A percentile compares a stretch with the other conserved stretches of the same genome.
Conservation (phyloP, 1,139 yeast genomes). For the Hanseniaspora uvarum region DNA sequence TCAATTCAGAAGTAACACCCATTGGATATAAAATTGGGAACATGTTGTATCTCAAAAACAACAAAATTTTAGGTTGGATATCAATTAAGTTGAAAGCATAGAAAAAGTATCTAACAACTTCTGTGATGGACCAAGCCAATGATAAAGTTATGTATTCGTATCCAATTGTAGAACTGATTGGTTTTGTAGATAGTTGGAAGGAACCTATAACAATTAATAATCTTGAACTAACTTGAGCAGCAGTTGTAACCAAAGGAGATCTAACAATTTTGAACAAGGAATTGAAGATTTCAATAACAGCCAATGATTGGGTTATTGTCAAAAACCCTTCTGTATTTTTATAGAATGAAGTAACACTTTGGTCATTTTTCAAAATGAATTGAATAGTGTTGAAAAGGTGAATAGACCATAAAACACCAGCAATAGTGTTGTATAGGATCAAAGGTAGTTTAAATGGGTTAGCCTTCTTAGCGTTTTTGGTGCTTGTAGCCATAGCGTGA, state of each 20-base stretch:
- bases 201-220: conserved; percentile 76
- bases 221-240: conserved; percentile 78
- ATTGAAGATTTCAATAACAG: conserved; percentile 71
- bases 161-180: conserved; percentile 33
- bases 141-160: conserved; percentile 58
- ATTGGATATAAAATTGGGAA: conserved; percentile 78
- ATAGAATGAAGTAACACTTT: conserved; percentile 33
- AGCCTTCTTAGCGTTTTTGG: not conserved
- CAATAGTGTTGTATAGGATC: conserved; percentile 51
- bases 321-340: conserved; percentile 50
- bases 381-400: conserved; percentile 42
- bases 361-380: conserved; percentile 32
- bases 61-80: conserved; percentile 30
- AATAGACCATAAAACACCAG: conserved; percentile 59
- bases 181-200: conserved; percentile 59
- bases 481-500: too few species aligned
- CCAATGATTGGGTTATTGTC: conserved; percentile 68
- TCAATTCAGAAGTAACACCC: conserved; percentile 79
- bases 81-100: conserved; percentile 61
- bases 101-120: conserved; percentile 75
- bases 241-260: conserved; percentile 75
- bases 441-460: conserved; percentile 21
- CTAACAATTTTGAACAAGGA: conserved; percentile 68
- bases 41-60: conserved; percentile 59
- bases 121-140: conserved; percentile 85